These are phyloP conservation scores for Trichoderma polysporum DNA, from an alignment of 2,329 filamentous ascomycete genomes.

Conservation along the genomic window DNA sequence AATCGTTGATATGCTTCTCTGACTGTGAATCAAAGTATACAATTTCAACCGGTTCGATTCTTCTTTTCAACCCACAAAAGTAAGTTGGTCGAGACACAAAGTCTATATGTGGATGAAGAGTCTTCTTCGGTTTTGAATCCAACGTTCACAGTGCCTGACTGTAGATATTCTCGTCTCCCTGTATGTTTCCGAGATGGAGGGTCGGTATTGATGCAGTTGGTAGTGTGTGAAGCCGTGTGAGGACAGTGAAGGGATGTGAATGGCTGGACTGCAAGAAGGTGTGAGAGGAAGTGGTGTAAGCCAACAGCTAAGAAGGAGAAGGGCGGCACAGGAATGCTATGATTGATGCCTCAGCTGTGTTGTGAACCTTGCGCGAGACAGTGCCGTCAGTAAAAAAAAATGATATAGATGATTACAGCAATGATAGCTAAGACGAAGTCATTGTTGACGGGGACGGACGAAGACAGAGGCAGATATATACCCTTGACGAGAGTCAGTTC, in stretches of 20 bases:
- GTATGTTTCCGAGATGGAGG: conserved; percentile 14
- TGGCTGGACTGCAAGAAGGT: neutral
- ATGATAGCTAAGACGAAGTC: neutral
- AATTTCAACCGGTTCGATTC: neutral
- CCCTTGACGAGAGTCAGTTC: neutral
- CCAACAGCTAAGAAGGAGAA: conserved; percentile 12
- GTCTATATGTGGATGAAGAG: neutral
- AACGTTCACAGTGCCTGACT: neutral
- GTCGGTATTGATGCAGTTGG: neutral
- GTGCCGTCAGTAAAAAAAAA: neutral
- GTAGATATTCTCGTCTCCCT: neutral
- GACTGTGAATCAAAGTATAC: neutral
- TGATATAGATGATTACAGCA: neutral
- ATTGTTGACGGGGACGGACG: neutral
- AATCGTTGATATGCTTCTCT: neutral
- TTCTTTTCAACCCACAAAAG: neutral
- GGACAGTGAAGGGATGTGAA: neutral
- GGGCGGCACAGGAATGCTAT: neutral
- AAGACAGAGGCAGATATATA: neutral
- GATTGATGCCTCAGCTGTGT: neutral
- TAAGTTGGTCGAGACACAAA: neutral
- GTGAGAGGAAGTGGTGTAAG: conserved; percentile 1
- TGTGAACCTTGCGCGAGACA: neutral
- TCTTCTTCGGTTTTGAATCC: neutral
- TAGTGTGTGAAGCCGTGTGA: neutral